Base-by-base conservation (phyloP, 257 asterid genomes). In the Nicotiana paniculata region DNA sequence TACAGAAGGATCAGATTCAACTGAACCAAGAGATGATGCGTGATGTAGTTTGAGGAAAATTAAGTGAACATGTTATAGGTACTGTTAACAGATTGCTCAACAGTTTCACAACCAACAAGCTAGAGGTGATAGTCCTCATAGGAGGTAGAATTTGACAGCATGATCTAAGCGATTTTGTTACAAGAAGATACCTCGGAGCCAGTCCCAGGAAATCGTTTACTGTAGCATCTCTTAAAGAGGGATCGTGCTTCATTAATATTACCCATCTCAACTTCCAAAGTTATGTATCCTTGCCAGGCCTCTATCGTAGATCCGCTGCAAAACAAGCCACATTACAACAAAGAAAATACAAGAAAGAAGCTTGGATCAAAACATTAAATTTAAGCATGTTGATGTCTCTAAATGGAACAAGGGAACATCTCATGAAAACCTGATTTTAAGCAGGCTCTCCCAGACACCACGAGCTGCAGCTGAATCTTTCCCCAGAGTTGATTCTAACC, bases 401-500 rank as follows among this genome's bases (percentile, higher is more conserved):
- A 64, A 76, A 81, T 75, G 67, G 81, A 64, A 87, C 32, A 55
- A 82, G 80, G 59, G 59, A 74, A 81, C 28, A 57, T 37, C 59
- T 83, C 75, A 62, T 37, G 68, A 74, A 67, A 43, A 96, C 99
- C 99, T 87, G 77, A 83, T 85, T 81, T 96, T 94, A 77, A 96
- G 94, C 86, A 96, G 88, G 93, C 90, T 90, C 87, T 96, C 98
- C 98, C 99, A 96, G 81, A 94, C 98, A 85, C 97, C 91, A 89
- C 96, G 98, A 70, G 98, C 98, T 80, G 98, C 97, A 87, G 70
- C 86, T 85, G 87, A 67, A 90, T 93, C 95, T 81, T 92, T 94
- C 68, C 97, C 98, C 86, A 92, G 82, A 66, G 85, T 87, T 9
- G 82, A 86, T 92, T 94, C 98, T 82, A 96, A 88, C 81, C 83